Evolutionary conservation across 768 basidiomycete species (phyloP).

Genomic region (Macrolepiota albuminosa): DNA sequence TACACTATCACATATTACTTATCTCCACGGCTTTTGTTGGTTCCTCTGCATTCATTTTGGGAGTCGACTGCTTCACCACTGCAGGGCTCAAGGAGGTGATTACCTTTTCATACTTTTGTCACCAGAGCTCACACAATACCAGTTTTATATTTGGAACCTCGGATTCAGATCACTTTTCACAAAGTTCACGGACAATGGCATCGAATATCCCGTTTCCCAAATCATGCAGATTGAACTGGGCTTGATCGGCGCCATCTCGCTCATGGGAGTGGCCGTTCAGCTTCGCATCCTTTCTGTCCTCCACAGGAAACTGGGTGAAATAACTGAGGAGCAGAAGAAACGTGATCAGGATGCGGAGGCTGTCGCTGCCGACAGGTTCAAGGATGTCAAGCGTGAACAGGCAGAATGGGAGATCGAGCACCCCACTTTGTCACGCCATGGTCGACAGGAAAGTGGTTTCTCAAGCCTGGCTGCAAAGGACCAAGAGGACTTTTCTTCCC

Average conservation of each 20-base stretch:
- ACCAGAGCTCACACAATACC: not conserved
- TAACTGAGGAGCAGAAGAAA: slow-evolving; percentile 66
- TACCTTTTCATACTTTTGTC: slow-evolving; percentile 7
- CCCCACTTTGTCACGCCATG: slow-evolving; percentile 56
- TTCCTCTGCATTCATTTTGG: slow-evolving; percentile 85
- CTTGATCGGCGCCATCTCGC: slow-evolving; percentile 73
- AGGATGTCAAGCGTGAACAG: slow-evolving; percentile 60
- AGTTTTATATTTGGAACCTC: slow-evolving; percentile 97
- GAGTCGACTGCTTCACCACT: slow-evolving; percentile 90
- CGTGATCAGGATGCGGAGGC: slow-evolving; percentile 74
- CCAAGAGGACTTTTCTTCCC: slow-evolving; percentile 41
- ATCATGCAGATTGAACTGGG: slow-evolving; percentile 94
- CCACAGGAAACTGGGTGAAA: slow-evolving; percentile 74
- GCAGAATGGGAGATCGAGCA: slow-evolving; percentile 88
- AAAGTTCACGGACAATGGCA: slow-evolving; percentile 61
- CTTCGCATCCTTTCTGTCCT: slow-evolving; percentile 80
- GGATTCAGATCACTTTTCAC: slow-evolving; percentile 81
- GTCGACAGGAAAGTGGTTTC: slow-evolving; percentile 55
- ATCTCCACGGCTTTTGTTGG: slow-evolving; percentile 88
- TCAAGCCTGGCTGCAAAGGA: slow-evolving; percentile 67
- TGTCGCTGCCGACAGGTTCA: slow-evolving; percentile 67
- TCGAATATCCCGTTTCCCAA: slow-evolving; percentile 80
- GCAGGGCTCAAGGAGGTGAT: slow-evolving; percentile 89
- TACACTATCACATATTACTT: slow-evolving; percentile 85
- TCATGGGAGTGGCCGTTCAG: slow-evolving; percentile 90